Percentiles rank a stretch among this genome's conserved stretches.
phyloP scores from a whole-genome alignment of 1,139 yeast genomes.

The Trichomonascaceae sp. region DNA sequence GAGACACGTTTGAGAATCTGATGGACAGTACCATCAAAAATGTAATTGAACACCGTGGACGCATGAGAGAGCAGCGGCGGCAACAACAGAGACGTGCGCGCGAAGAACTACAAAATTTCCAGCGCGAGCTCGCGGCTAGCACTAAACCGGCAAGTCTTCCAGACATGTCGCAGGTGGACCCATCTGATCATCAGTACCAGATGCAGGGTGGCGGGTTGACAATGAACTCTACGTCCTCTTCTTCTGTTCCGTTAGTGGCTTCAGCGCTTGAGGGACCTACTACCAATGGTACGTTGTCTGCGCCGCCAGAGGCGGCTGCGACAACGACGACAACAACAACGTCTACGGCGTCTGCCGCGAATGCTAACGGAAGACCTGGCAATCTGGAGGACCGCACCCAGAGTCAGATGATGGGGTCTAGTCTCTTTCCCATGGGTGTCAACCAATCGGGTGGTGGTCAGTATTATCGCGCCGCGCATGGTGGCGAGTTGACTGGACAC shows the following conservation, averaged over 20 bases:
- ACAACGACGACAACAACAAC: constrained; percentile 10
- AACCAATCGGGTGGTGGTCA: neutral
- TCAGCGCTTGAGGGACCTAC: neutral
- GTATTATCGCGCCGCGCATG: neutral
- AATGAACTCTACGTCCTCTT: neutral
- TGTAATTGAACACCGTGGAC: constrained; percentile 18
- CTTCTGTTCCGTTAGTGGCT: neutral
- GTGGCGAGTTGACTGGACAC: no score
- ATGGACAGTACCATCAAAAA: constrained; percentile 38
- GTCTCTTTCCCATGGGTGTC: neutral
- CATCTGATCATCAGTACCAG: neutral
- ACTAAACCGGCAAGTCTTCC: constrained; percentile 3
- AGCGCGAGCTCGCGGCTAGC: constrained; percentile 4
- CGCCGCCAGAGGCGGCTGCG: constrained; percentile 2
- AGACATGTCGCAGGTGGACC: constrained; percentile 3
- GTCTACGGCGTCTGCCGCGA: constrained; percentile 7
- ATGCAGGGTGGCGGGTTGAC: neutral
- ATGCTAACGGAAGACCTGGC: no score
- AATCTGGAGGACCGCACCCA: no score
- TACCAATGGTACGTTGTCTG: no score
- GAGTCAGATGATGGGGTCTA: constrained; percentile 1
- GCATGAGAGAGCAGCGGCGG: constrained; percentile 5
- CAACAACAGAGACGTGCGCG: constrained; percentile 2
- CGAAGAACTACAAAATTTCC: constrained; percentile 3
- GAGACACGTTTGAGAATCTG: constrained; percentile 50